phyloP scores from a whole-genome alignment of 306 rosid species.

The Echinosophora koreensis region DNA sequence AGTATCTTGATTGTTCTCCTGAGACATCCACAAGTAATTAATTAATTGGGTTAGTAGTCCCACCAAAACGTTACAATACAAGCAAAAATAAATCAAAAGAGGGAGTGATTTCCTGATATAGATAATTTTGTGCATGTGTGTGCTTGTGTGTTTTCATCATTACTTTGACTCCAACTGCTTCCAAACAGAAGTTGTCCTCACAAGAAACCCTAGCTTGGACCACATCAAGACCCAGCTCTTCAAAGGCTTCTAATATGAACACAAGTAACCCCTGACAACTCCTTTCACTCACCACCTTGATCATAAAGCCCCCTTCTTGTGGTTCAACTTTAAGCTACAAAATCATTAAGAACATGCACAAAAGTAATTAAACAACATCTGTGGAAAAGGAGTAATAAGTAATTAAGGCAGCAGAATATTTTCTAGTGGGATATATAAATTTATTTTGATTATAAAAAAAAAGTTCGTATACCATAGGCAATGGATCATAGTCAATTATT shows the following conservation, averaged over 20 bases:
- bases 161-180: slow-evolving; percentile 63
- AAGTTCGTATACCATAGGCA: slow-evolving; percentile 67
- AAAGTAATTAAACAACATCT: not conserved
- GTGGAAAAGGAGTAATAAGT: too few species aligned
- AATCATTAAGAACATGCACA: slow-evolving; percentile 16
- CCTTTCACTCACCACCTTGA: slow-evolving; percentile 56
- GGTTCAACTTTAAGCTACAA: slow-evolving; percentile 59
- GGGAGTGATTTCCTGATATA: not conserved
- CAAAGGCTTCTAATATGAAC: slow-evolving; percentile 71
- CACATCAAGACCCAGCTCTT: slow-evolving; percentile 71
- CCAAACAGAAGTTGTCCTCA: slow-evolving; percentile 55
- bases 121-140: not conserved
- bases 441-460: too few species aligned
- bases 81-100: not conserved
- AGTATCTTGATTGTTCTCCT: slow-evolving; percentile 54
- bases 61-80: not conserved
- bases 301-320: slow-evolving; percentile 54
- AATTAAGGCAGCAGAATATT: not conserved
- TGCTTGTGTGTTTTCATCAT: not conserved
- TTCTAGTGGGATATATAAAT: not conserved
- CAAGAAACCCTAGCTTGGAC: slow-evolving; percentile 81
- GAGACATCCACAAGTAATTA: slow-evolving; percentile 32
- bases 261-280: slow-evolving; percentile 66
- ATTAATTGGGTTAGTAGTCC: slow-evolving; percentile 20
- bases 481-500: slow-evolving; percentile 48